phyloP scores from a whole-genome alignment of 352 stramenopile genomes.

The Globisporangium canariense region DNA sequence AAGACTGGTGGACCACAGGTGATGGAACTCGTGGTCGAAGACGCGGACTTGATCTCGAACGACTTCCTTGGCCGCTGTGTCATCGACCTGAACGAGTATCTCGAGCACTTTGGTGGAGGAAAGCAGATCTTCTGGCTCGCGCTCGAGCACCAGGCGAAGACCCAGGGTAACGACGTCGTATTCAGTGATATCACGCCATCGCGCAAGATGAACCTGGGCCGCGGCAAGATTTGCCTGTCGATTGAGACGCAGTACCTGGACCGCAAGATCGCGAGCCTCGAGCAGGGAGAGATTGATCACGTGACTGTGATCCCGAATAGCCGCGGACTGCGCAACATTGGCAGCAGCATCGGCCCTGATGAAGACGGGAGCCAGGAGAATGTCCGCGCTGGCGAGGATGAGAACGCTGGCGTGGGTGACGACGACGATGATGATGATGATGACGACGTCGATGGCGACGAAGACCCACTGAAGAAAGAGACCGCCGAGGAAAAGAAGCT shows the following conservation, averaged over 20 bases:
- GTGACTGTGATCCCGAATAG: constrained; percentile 48
- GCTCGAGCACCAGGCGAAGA: constrained; percentile 45
- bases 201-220: constrained; percentile 44
- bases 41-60: constrained; percentile 62
- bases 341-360: constrained; percentile 14
- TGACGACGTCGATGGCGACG: constrained; percentile 31
- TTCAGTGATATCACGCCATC: constrained; percentile 47
- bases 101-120: constrained; percentile 31
- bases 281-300: constrained; percentile 73
- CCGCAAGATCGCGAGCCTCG: constrained; percentile 43
- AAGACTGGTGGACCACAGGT: constrained; percentile 33
- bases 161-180: constrained; percentile 21
- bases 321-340: constrained; percentile 28
- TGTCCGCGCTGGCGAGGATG: constrained; percentile 13
- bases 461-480: constrained; percentile 31
- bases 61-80: constrained; percentile 73
- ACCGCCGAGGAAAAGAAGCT: constrained; percentile 58
- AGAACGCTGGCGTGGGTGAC: constrained; percentile 25
- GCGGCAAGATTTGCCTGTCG: constrained; percentile 60
- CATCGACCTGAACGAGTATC: constrained; percentile 65
- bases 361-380: constrained; percentile 18
- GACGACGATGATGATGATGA: constrained; percentile 34
- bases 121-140: constrained; percentile 73
- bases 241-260: constrained; percentile 61
- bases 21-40: constrained; percentile 57